phyloP scores from a whole-genome alignment of 1,284 basidiomycete genomes.

The Marasmius sp. region DNA sequence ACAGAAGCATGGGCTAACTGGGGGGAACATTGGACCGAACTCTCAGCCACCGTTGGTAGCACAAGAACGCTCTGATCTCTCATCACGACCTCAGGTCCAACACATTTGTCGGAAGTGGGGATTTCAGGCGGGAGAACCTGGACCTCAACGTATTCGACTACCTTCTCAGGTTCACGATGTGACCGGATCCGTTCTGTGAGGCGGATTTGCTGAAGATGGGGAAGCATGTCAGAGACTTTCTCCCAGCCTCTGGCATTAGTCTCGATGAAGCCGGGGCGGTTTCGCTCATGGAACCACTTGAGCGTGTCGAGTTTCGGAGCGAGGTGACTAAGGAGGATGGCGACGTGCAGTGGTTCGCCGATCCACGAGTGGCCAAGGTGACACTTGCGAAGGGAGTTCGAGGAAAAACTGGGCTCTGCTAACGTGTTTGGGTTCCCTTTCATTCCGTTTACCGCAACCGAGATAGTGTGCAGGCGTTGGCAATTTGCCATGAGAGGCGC shows the following conservation, averaged over 20 bases:
- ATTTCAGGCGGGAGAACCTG: slow-evolving; percentile 19
- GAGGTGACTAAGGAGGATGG: slow-evolving; percentile 73
- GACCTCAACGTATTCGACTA: slow-evolving; percentile 15
- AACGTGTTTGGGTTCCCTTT: slow-evolving; percentile 45
- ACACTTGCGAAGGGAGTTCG: slow-evolving; percentile 61
- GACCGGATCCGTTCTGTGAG: slow-evolving; percentile 54
- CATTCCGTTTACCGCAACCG: slow-evolving; percentile 61
- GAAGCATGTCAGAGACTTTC: slow-evolving; percentile 62
- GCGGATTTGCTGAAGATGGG: slow-evolving; percentile 66
- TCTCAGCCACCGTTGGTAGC: slow-evolving; percentile 41
- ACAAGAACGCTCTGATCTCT: slow-evolving; percentile 50
- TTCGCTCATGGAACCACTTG: slow-evolving; percentile 75
- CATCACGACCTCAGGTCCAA: slow-evolving; percentile 55
- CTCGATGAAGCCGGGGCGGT: slow-evolving; percentile 66
- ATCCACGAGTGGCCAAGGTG: slow-evolving; percentile 75
- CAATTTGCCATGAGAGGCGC: slow-evolving; percentile 58
- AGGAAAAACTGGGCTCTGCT: slow-evolving; percentile 47
- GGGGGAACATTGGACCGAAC: slow-evolving; percentile 49
- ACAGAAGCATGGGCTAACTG: slow-evolving; percentile 43
- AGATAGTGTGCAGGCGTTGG: slow-evolving; percentile 59
- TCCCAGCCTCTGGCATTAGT: slow-evolving; percentile 68
- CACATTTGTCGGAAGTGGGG: slow-evolving; percentile 43
- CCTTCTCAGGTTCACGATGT: slow-evolving; percentile 23
- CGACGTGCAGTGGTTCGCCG: slow-evolving; percentile 60
- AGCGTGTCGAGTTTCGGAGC: slow-evolving; percentile 66